Evolutionary conservation across 2,329 filamentous ascomycete species (phyloP).

Genomic region (Pseudopithomyces maydicus): DNA sequence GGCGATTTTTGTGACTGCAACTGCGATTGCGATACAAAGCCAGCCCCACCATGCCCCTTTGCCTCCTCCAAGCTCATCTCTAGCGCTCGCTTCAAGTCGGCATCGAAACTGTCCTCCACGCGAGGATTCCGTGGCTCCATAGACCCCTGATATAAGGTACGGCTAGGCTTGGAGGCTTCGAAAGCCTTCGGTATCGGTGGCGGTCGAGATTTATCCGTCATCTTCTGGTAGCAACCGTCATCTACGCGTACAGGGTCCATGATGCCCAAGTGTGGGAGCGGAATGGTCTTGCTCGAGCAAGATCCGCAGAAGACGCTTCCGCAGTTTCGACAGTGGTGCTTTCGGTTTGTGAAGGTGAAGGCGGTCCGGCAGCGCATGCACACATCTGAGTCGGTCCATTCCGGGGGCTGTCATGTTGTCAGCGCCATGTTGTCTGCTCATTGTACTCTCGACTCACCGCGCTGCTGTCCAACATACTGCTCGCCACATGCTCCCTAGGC

Average conservation of each 20-base stretch:
- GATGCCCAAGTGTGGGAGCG: conserved; percentile 91
- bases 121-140: conserved; percentile 93
- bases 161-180: conserved; percentile 58
- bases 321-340: conserved; percentile 97
- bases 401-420: conserved; percentile 70
- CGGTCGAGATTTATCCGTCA: conserved; percentile 72
- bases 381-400: conserved; percentile 97
- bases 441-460: conserved; percentile 66
- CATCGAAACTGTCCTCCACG: conserved; percentile 89
- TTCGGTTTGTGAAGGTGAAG: conserved; percentile 97
- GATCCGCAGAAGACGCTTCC: conserved; percentile 96
- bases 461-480: conserved; percentile 96
- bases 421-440: conserved; percentile 7
- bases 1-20: conserved; percentile 46
- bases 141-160: conserved; percentile 66
- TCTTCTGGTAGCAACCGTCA: conserved; percentile 89
- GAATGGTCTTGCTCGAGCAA: conserved; percentile 86
- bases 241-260: conserved; percentile 90
- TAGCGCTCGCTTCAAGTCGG: conserved; percentile 89
- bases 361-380: conserved; percentile 96
- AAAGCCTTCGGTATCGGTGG: conserved; percentile 51
- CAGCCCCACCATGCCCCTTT: conserved; percentile 70
- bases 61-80: conserved; percentile 98
- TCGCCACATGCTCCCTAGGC: conserved; percentile 83
- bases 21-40: conserved; percentile 72